Conservation (phyloP, 2,329 filamentous ascomycete species). For the Cytospora schulzeri region DNA sequence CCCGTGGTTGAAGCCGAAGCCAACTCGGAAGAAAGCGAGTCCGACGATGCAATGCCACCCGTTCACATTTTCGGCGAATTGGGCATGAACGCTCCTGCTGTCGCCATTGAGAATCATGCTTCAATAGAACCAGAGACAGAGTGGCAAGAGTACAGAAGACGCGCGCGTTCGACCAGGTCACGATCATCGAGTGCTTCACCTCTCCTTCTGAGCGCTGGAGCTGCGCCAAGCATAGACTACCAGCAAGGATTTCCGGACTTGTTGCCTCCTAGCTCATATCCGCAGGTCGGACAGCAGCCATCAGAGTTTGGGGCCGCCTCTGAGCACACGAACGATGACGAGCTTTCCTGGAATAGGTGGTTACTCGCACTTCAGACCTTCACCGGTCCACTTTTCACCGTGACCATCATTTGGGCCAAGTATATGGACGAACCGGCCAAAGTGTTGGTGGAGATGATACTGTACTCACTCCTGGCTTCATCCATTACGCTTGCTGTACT, state of each 20-base stretch:
- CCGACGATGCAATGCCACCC: conserved; percentile 41
- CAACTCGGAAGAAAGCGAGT: conserved; percentile 55
- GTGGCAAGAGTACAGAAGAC: conserved; percentile 61
- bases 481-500: conserved; percentile 67
- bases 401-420: conserved; percentile 73
- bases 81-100: conserved; percentile 39
- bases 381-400: conserved; percentile 81
- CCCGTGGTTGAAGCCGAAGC: conserved; percentile 87
- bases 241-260: conserved; percentile 21
- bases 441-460: conserved; percentile 57
- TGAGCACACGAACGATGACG: conserved; percentile 34
- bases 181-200: conserved; percentile 27
- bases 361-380: conserved; percentile 83
- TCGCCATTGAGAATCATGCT: conserved; percentile 39
- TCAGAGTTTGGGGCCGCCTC: conserved; percentile 13
- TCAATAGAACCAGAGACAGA: conserved; percentile 51
- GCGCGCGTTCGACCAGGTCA: conserved; percentile 42
- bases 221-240: conserved; percentile 18
- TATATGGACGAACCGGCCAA: conserved; percentile 56
- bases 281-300: conserved; percentile 29
- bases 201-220: conserved; percentile 7
- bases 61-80: conserved; percentile 33
- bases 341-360: conserved; percentile 83
- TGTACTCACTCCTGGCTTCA: conserved; percentile 70
- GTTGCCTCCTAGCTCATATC: not conserved